Conservation (phyloP, 2,329 filamentous ascomycete genomes). For the Apiospora koreana region DNA sequence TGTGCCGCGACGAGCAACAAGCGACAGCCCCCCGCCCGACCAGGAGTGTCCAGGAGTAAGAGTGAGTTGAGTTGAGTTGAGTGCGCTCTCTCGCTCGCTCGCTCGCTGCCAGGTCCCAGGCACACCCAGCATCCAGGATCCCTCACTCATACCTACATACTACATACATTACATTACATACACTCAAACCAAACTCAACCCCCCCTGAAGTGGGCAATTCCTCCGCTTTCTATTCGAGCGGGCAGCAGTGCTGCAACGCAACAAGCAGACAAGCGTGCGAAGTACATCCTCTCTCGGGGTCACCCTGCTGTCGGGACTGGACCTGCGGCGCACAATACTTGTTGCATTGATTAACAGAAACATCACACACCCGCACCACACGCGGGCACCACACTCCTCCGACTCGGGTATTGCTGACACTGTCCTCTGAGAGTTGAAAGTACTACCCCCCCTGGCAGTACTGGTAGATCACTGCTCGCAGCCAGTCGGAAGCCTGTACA, state of each 20-base stretch:
- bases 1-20: not conserved
- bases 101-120: not conserved
- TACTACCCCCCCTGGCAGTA: not conserved
- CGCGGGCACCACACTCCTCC: slow-evolving; percentile 1
- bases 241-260: not conserved
- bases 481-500: not conserved
- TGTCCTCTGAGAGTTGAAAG: not conserved
- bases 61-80: not conserved
- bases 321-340: slow-evolving; percentile 11
- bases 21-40: not conserved
- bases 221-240: not conserved
- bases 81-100: not conserved
- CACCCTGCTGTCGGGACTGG: slow-evolving; percentile 5
- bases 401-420: not conserved
- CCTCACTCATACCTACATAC: slow-evolving; percentile 1
- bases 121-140: not conserved
- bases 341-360: slow-evolving; percentile 6
- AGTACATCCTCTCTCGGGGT: not conserved
- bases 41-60: not conserved
- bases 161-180: too few relatives aligned
- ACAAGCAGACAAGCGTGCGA: not conserved
- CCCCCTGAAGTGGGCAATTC: not conserved
- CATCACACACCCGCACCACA: slow-evolving; percentile 5
- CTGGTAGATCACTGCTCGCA: not conserved
- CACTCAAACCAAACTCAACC: not conserved